Conservation (phyloP, 179 eudicot species). For the Nepenthes alata region DNA sequence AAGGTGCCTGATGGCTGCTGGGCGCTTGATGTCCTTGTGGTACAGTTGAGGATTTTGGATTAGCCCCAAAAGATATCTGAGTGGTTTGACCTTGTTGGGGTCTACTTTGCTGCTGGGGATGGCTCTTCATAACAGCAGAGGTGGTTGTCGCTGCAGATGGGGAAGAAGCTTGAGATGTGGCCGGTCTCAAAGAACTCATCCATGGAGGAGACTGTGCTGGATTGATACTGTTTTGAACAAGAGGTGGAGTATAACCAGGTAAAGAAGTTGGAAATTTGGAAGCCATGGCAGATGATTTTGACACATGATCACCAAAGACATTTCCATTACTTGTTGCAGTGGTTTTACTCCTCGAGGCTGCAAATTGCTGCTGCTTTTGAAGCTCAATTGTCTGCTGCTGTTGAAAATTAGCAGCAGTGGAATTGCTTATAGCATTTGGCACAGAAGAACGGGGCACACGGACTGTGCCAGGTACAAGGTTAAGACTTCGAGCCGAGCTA, state of each 20-base stretch:
- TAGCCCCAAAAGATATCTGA: conserved; percentile 71
- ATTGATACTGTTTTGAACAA: conserved; percentile 42
- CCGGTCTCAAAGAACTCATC: conserved; percentile 50
- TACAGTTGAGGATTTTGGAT: conserved; percentile 32
- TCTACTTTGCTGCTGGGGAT: conserved; percentile 55
- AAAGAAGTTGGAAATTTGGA: conserved; percentile 51
- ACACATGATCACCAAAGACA: conserved; percentile 45
- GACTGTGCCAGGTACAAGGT: conserved; percentile 33
- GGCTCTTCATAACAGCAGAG: conserved; percentile 34
- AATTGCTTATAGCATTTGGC: conserved; percentile 18
- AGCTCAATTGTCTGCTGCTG: too few species aligned
- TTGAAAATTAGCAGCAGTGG: conserved; percentile 19
- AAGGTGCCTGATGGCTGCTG: conserved; percentile 34
- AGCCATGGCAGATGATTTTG: conserved; percentile 39
- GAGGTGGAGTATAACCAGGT: conserved; percentile 42
- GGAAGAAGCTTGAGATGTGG: conserved; percentile 43
- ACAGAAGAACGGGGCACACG: conserved; percentile 33
- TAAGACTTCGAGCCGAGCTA: conserved; percentile 51
- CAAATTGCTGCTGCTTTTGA: conserved; percentile 31
- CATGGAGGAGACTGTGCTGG: conserved; percentile 66
- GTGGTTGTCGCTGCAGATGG: conserved; percentile 27
- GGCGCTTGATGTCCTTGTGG: conserved; percentile 43
- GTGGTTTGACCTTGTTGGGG: conserved; percentile 46
- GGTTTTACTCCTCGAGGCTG: conserved; percentile 37
- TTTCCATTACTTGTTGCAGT: conserved; percentile 50